phyloP scores from a whole-genome alignment of 805 yeast species.

The Kluyveromyces aestuarii region DNA sequence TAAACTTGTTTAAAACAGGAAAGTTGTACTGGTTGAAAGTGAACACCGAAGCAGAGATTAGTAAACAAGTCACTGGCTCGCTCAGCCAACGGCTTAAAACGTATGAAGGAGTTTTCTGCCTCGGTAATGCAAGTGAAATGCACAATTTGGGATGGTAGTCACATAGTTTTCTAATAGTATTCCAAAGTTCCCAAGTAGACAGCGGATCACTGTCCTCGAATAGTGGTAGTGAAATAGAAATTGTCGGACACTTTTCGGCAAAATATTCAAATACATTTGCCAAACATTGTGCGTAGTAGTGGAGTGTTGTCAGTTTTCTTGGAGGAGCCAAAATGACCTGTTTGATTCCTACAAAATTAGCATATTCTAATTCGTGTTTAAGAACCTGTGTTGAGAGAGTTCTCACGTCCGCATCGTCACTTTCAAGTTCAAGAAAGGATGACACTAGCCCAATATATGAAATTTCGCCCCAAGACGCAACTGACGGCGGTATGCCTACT shows the following conservation, averaged over 20 bases:
- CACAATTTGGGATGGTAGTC: slow-evolving; percentile 47
- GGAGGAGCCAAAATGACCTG: slow-evolving; percentile 59
- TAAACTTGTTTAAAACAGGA: slow-evolving; percentile 55
- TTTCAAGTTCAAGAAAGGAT: slow-evolving; percentile 64
- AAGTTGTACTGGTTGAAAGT: slow-evolving; percentile 49
- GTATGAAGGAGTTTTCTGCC: slow-evolving; percentile 39
- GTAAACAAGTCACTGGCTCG: slow-evolving; percentile 53
- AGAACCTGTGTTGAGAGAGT: slow-evolving; percentile 49
- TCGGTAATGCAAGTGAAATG: slow-evolving; percentile 71
- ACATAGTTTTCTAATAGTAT: slow-evolving; percentile 48
- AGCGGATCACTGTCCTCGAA: slow-evolving; percentile 44
- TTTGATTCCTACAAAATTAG: slow-evolving; percentile 47
- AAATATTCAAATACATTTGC: slow-evolving; percentile 27
- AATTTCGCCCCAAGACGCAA: slow-evolving; percentile 4
- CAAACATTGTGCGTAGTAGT: slow-evolving; percentile 39
- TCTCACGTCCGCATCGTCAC: slow-evolving; percentile 39
- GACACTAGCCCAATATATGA: slow-evolving; percentile 46
- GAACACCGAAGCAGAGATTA: slow-evolving; percentile 48
- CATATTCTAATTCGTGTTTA: slow-evolving; percentile 49
- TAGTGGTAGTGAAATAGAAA: slow-evolving; percentile 41
- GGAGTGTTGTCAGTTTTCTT: slow-evolving; percentile 41
- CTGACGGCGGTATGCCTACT: slow-evolving; percentile 24
- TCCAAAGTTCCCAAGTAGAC: slow-evolving; percentile 72
- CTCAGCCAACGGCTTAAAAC: slow-evolving; percentile 56
- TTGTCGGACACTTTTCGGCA: slow-evolving; percentile 25